Base-by-base conservation (phyloP, 768 basidiomycete genomes). In the Termitomyces sp. region DNA sequence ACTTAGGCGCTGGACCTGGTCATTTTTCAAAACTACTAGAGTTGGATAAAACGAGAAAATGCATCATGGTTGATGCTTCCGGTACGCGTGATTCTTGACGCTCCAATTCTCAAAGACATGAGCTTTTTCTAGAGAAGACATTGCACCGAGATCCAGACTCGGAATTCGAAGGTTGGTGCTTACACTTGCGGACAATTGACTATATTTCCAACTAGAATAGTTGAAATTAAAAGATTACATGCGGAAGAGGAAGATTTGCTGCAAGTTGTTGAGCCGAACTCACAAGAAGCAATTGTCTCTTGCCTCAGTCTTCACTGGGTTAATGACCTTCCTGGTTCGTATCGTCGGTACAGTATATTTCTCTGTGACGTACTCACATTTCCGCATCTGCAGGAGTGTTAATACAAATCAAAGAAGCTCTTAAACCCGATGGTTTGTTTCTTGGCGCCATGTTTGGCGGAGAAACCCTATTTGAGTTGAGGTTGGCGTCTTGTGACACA, bases 261-360 rank as follows among this genome's bases (percentile, higher is more conserved):
- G 2, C 73, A 82, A 44, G 70, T 77, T 20, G 74, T 98, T 12
- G 76, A 80, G 5, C 84, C 77, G 2, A 81, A 88, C 59, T 91
- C 92, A 15, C 89, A 95, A 67, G 96, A 98, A 66, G 93, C 91
- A 18, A 83, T 98, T 47, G 86, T 97, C 26, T 95, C 93, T 13
- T 95, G 92, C 68, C 80, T 97, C 4, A 88, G 87, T 64, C 78
- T 98, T 44, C 97, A 99, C 61, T 99, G 97, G 97, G 84, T 97
- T 13, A 98, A 98, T 64, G 97, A 99, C 73, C 81, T 99, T 6
- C 96, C 94, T 60, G 94, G 95, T 92, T 33, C 28, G 79, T 64
- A 48, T 31, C 37, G 26, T 46, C 22, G 50, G 41, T 22, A 52
- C 42, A 50, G 42, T 55, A 22, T 47, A 31, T 8, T 41, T 34